A percentile compares a stretch with the other conserved stretches of the same genome.
These are phyloP conservation scores for Anthostomella pinea DNA, from an alignment of 2,329 filamentous ascomycete genomes.

Conservation along the genomic window DNA sequence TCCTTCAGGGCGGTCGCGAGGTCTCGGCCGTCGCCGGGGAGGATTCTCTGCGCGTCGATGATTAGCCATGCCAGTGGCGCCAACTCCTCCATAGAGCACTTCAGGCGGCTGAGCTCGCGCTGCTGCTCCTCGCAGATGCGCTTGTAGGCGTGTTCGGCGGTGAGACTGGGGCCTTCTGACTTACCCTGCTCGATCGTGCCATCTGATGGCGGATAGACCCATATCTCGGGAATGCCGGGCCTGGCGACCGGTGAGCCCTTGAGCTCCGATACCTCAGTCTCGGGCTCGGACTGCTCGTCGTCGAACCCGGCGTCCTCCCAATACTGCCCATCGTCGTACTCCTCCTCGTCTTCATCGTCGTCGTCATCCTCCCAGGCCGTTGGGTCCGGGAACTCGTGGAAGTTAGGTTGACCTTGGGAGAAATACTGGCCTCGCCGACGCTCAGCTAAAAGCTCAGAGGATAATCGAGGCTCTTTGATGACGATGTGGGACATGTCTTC, in stretches of 20 bases:
- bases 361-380: slow-evolving; percentile 4
- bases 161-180: too few species aligned
- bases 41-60: slow-evolving; percentile 15
- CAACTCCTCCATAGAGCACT: slow-evolving; percentile 3
- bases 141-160: slow-evolving; percentile 15
- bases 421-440: slow-evolving; percentile 12
- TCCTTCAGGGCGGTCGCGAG: slow-evolving; percentile 9
- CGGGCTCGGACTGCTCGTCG: slow-evolving; percentile 3
- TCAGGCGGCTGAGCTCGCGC: slow-evolving; percentile 7
- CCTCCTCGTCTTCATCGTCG: slow-evolving; percentile 1
- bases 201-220: too few species aligned
- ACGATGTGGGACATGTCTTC: not conserved
- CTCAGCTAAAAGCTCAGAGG: slow-evolving; percentile 4
- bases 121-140: slow-evolving; percentile 7
- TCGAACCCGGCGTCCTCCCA: slow-evolving; percentile 6
- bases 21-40: slow-evolving; percentile 4
- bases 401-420: not conserved
- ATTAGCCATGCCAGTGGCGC: slow-evolving; percentile 16
- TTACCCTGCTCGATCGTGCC: too few species aligned
- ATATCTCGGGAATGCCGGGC: too few species aligned
- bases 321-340: not conserved
- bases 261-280: too few species aligned
- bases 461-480: not conserved
- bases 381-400: slow-evolving; percentile 15
- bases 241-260: too few species aligned